Evolutionary conservation across 129 eudicot species (phyloP).

Genomic region (Oenanthe sinensis): DNA sequence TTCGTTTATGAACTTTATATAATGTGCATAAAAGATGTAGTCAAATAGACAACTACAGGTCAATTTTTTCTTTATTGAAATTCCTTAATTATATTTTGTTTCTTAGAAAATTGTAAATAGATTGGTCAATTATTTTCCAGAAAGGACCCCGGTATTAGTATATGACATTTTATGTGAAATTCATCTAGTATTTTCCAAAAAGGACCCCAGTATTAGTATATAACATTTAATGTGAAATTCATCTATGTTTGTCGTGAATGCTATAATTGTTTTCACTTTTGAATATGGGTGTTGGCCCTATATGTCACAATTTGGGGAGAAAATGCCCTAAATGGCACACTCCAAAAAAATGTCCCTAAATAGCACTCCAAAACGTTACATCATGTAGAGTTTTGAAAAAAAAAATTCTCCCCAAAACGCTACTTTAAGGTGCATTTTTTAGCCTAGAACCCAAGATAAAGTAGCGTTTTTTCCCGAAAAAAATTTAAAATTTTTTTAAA

Average conservation of each 20-base stretch:
- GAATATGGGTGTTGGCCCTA: no score
- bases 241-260: neutral
- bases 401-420: no score
- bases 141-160: neutral
- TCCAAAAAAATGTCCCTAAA: no score
- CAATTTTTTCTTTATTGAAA: neutral
- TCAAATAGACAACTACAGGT: neutral
- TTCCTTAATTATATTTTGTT: neutral
- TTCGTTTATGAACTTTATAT: neutral
- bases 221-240: neutral
- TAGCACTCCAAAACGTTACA: no score
- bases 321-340: no score
- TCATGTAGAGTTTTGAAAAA: no score
- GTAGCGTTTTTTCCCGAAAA: no score
- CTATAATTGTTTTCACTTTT: no score
- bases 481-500: no score
- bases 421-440: no score
- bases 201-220: neutral
- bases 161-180: neutral
- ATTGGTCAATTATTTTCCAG: neutral
- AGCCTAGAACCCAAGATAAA: no score
- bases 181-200: neutral
- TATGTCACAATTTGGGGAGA: no score
- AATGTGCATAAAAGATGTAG: neutral
- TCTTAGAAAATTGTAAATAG: neutral